Evolutionary conservation across 768 basidiomycete genomes (phyloP).

Genomic region (Phanerodontia chrysosporium): DNA sequence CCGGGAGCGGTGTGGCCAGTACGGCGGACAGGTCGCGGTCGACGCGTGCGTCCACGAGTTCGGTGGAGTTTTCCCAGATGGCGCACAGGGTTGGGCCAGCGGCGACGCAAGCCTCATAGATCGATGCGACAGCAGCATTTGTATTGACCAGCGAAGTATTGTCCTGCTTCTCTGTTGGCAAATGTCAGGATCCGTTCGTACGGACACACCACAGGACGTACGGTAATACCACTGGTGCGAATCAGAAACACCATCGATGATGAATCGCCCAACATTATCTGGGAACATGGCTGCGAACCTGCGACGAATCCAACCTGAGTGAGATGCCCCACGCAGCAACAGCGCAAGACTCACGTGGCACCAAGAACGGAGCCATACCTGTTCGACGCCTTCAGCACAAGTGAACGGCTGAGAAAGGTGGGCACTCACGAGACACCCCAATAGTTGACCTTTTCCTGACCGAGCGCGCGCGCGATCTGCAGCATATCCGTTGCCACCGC

Average conservation of each 20-base stretch:
- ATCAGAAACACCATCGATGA: slow-evolving; percentile 26
- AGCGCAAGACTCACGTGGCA: slow-evolving; percentile 5
- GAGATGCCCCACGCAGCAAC: background rate
- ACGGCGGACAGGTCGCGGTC: background rate
- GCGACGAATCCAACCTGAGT: background rate
- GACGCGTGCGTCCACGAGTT: slow-evolving; percentile 15
- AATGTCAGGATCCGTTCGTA: background rate
- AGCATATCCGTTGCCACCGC: slow-evolving; percentile 29
- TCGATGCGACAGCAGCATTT: slow-evolving; percentile 14
- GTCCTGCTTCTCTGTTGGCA: background rate
- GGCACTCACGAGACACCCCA: slow-evolving; percentile 24
- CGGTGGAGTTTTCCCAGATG: slow-evolving; percentile 18
- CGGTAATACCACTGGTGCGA: slow-evolving; percentile 14
- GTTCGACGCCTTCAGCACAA: background rate
- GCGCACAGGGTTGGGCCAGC: slow-evolving; percentile 22
- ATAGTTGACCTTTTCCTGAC: slow-evolving; percentile 26
- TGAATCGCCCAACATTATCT: slow-evolving; percentile 22
- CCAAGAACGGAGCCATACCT: slow-evolving; percentile 20
- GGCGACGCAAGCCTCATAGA: slow-evolving; percentile 16
- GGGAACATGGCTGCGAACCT: slow-evolving; percentile 21
- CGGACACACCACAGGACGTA: slow-evolving; percentile 21
- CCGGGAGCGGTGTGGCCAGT: background rate
- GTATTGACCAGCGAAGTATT: slow-evolving; percentile 9
- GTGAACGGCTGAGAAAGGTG: background rate
- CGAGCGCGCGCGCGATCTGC: slow-evolving; percentile 23